phyloP scores from a whole-genome alignment of 257 asterid species.

The Paraleonurus japonicus region DNA sequence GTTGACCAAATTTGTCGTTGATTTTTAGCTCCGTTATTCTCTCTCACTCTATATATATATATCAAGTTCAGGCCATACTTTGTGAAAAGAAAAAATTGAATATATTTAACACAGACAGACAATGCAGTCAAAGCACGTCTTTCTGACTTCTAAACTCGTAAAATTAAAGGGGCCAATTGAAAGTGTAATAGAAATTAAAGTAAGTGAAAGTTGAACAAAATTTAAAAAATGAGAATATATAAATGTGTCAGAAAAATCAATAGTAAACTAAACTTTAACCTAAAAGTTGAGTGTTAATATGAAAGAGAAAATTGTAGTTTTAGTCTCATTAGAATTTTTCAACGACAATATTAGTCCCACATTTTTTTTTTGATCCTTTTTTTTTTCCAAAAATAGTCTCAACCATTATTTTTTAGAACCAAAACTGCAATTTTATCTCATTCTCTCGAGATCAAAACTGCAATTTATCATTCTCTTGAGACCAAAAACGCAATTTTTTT shows the following conservation, averaged over 20 bases:
- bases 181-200: background rate
- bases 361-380: no score
- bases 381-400: no score
- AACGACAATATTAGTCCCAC: no score
- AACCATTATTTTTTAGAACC: no score
- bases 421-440: no score
- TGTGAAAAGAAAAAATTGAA: background rate
- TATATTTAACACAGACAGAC: background rate
- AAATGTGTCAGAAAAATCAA: background rate
- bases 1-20: background rate
- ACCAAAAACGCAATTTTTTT: no score
- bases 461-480: no score
- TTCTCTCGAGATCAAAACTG: no score
- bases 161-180: background rate
- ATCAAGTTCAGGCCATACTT: background rate
- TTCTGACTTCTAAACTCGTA: conserved; percentile 21
- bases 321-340: no score
- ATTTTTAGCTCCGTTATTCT: background rate
- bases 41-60: background rate
- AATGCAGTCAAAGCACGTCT: conserved; percentile 42
- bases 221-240: background rate
- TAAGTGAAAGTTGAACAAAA: background rate
- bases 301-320: no score
- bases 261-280: background rate
- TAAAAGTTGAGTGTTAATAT: no score